Conservation (phyloP, 148 eudicot species). For the Polygonum maritimum region DNA sequence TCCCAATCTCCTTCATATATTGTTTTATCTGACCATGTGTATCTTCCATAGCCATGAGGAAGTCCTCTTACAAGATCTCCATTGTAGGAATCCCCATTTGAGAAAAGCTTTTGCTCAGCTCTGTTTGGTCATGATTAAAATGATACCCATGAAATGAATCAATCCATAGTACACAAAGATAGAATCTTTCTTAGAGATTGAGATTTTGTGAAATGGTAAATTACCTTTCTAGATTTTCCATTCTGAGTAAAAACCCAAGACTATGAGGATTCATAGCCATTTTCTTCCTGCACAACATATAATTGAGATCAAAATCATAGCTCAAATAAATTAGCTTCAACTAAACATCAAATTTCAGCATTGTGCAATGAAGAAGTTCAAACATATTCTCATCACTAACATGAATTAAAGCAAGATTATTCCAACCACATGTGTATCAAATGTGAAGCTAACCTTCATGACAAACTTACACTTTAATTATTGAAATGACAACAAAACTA, state of each 20-base stretch:
- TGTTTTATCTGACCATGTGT: slow-evolving; percentile 82
- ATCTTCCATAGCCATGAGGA: slow-evolving; percentile 84
- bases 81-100: slow-evolving; percentile 58
- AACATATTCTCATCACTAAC: neutral
- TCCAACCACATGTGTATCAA: neutral
- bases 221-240: slow-evolving; percentile 5
- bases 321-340: neutral
- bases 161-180: neutral
- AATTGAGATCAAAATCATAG: neutral
- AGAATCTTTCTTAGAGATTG: neutral
- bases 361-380: neutral
- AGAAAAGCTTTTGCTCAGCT: slow-evolving; percentile 19
- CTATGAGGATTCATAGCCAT: neutral
- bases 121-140: neutral
- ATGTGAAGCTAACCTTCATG: neutral
- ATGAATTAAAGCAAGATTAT: neutral
- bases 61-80: slow-evolving; percentile 46
- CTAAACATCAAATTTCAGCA: neutral
- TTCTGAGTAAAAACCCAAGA: neutral
- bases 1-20: slow-evolving; percentile 83
- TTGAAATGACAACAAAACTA: neutral
- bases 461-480: neutral
- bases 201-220: neutral
- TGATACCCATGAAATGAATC: neutral
- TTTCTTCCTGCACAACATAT: neutral